Evolutionary conservation across 164 flowering plant species (phyloP).

Genomic region (Macadamia tetraphylla): DNA sequence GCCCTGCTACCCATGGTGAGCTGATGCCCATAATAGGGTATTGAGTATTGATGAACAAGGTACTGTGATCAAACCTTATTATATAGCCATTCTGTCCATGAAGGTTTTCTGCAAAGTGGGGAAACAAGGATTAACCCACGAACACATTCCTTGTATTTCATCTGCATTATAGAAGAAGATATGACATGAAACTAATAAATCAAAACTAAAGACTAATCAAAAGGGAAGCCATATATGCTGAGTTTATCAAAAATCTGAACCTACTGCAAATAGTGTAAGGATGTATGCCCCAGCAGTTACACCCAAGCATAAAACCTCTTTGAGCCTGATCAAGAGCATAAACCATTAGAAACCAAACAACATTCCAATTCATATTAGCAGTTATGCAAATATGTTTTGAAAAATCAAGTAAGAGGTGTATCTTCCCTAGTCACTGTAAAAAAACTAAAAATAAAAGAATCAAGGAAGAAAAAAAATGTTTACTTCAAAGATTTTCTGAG

Average conservation of each 20-base stretch:
- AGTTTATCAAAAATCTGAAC: constrained; percentile 16
- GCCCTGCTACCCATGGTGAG: background rate
- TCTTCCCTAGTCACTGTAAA: too few relatives aligned
- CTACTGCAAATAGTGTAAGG: constrained; percentile 66
- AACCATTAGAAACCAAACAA: background rate
- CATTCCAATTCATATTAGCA: background rate
- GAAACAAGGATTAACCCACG: constrained; percentile 71
- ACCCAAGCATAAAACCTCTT: constrained; percentile 61
- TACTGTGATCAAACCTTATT: constrained; percentile 46
- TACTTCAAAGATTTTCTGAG: too few relatives aligned
- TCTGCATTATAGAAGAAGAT: constrained; percentile 25
- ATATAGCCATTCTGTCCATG: constrained; percentile 78
- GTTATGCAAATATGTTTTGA: background rate
- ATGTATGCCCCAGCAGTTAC: constrained; percentile 78
- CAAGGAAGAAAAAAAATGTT: too few relatives aligned
- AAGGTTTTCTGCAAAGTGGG: constrained; percentile 66
- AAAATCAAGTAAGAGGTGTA: background rate
- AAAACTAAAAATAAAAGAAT: too few relatives aligned
- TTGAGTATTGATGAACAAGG: background rate
- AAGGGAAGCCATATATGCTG: background rate
- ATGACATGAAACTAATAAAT: background rate
- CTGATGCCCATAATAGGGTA: background rate
- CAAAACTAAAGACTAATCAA: constrained; percentile 2
- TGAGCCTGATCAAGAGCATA: constrained; percentile 32
- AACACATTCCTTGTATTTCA: constrained; percentile 58